Evolutionary conservation across 495 filamentous ascomycete genomes (phyloP).

Genomic region (Massariosphaeria phaeospora): DNA sequence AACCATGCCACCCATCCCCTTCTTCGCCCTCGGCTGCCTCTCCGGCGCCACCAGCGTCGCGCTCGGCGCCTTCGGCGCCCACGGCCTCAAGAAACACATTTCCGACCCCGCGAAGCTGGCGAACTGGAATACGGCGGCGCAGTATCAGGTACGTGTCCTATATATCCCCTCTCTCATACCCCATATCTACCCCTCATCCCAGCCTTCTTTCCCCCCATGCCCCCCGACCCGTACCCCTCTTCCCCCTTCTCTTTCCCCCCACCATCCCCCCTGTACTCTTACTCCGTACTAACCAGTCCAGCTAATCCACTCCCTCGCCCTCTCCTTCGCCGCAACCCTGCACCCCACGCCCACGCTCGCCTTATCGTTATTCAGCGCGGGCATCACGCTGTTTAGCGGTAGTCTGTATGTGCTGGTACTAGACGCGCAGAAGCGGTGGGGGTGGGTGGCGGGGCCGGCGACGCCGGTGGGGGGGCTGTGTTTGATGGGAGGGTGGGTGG

Average conservation of each 20-base stretch:
- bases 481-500: conserved; percentile 55
- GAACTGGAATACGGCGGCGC: conserved; percentile 55
- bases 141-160: conserved; percentile 53
- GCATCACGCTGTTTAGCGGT: conserved; percentile 55
- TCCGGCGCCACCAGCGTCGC: conserved; percentile 55
- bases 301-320: conserved; percentile 55
- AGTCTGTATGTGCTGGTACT: conserved; percentile 56
- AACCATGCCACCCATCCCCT: no score
- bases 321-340: conserved; percentile 49
- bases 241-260: not conserved
- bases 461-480: conserved; percentile 58
- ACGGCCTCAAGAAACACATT: conserved; percentile 56
- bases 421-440: conserved; percentile 52
- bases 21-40: conserved; percentile 56
- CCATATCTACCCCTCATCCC: not conserved
- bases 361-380: conserved; percentile 40
- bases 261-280: not conserved
- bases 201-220: not conserved
- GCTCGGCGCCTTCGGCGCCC: conserved; percentile 61
- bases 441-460: conserved; percentile 52
- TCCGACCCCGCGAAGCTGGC: conserved; percentile 50
- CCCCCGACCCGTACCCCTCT: not conserved
- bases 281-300: conserved; percentile 25
- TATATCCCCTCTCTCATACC: no score
- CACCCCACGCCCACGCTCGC: conserved; percentile 43